Evolutionary conservation across 495 filamentous ascomycete species (phyloP), one percentile per base, ranked within the genome.

Genomic region (Amphirosellinia nigrospora): DNA sequence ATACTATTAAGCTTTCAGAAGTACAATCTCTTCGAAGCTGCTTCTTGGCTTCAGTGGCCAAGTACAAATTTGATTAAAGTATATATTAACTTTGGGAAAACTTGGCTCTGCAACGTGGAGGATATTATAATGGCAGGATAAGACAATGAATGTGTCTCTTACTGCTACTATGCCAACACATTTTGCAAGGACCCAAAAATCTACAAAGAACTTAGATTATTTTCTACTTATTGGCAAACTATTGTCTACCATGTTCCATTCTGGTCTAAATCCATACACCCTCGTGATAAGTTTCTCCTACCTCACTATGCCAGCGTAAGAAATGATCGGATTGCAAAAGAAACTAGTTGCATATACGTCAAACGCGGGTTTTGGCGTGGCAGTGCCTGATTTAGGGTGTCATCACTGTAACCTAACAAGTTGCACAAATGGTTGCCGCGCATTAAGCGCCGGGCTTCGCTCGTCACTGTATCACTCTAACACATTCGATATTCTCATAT

Each of bases 371-470:
- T 6, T 36, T 56, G 34, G 28, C 36, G 43, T 48, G 36, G 48
- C 13, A 30, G 15, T 23, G n/a, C 64, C 38, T 66, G 15, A 8
- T 43, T 41, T 45, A 38, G 48, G 15, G 19, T 15, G 13, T 19
- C 21, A 43, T 67, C 39, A 45, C 28, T 19, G 64, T 41, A 28
- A 46, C 52, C 19, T 34, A 13, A 21, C 21, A 3, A 16, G 15
- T 50, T 32, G 43, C 36, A 41, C 65, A 58, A 59, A 69, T 62
- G 56, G 21, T 32, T 46, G 43, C 56, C n/a, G 32, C 56, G 19
- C 55, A 69, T 69, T 62, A 62, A 61, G 66, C 66, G 66, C 66
- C 41, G 52, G 30, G 9, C 23, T 19, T 39, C 41, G n/a, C 66
- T 26, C 39, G 66, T 50, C 28, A 50, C n/a, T n/a, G n/a, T n/a